phyloP scores from a whole-genome alignment of 768 basidiomycete species.

The Royoungia palumana region DNA sequence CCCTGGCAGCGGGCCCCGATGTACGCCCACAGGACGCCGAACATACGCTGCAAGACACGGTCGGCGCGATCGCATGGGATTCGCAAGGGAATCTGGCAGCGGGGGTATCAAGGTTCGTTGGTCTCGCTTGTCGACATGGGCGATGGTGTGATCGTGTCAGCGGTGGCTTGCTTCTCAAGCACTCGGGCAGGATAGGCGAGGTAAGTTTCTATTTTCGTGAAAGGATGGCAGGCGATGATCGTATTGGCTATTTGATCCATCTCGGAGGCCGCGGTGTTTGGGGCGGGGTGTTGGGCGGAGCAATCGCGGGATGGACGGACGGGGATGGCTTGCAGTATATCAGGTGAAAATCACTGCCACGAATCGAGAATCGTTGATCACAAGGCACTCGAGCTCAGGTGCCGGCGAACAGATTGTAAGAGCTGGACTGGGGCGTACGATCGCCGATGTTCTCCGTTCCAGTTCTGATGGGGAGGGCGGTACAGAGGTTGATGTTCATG shows the following conservation, averaged over 20 bases:
- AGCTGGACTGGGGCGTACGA: conserved; percentile 47
- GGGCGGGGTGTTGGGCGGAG: conserved; percentile 76
- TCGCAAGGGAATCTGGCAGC: conserved; percentile 47
- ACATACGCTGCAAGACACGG: conserved; percentile 63
- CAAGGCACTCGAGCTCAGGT: conserved; percentile 39
- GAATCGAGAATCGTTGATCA: neutral
- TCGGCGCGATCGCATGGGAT: conserved; percentile 69
- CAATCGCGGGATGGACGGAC: conserved; percentile 18
- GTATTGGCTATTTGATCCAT: neutral
- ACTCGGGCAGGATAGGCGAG: conserved; percentile 73
- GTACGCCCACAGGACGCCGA: conserved; percentile 21
- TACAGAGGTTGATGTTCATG: conserved; percentile 51
- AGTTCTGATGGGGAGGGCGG: conserved; percentile 10
- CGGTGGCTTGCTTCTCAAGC: conserved; percentile 76
- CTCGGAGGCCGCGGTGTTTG: conserved; percentile 70
- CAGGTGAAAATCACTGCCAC: conserved; percentile 32
- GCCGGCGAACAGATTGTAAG: conserved; percentile 71
- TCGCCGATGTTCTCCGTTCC: conserved; percentile 45
- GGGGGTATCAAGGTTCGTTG: conserved; percentile 68
- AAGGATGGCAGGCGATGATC: neutral
- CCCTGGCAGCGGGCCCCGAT: no score
- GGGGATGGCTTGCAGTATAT: conserved; percentile 67
- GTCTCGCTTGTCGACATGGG: neutral
- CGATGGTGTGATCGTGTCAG: conserved; percentile 33
- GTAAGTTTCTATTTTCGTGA: conserved; percentile 31